Evolutionary conservation across 2,329 filamentous ascomycete genomes (phyloP).

Genomic region (Trichothecium sympodiale): DNA sequence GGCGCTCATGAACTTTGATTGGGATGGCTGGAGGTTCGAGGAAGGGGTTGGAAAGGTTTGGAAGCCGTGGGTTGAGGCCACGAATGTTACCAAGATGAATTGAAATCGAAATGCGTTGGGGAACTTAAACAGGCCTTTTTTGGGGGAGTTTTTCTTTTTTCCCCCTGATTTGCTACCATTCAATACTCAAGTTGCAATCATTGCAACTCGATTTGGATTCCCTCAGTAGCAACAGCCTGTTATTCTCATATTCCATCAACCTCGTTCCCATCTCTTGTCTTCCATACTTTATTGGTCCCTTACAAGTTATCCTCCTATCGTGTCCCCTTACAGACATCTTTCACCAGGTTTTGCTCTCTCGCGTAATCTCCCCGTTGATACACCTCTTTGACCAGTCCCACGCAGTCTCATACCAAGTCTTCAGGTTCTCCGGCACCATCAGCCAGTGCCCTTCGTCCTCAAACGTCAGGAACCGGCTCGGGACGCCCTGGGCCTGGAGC

Average conservation of each 20-base stretch:
- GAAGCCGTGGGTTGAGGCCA: conserved; percentile 36
- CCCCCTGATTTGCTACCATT: too few species aligned
- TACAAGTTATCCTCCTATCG: not conserved
- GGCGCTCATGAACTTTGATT: conserved; percentile 34
- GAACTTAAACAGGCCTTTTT: too few species aligned
- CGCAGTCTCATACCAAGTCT: conserved; percentile 59
- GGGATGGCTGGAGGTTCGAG: conserved; percentile 33
- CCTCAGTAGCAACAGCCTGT: too few species aligned
- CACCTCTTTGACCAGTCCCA: conserved; percentile 56
- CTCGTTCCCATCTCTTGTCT: too few species aligned
- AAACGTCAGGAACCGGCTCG: conserved; percentile 61
- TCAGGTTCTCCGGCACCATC: conserved; percentile 54
- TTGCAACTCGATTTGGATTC: too few species aligned
- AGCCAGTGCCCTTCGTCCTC: conserved; percentile 66
- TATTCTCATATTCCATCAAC: too few species aligned
- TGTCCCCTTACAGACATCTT: conserved; percentile 9
- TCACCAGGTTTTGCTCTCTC: conserved; percentile 10
- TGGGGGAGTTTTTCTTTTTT: too few species aligned
- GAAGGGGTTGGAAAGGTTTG: conserved; percentile 34
- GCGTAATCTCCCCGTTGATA: conserved; percentile 9
- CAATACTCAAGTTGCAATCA: too few species aligned
- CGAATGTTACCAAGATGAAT: conserved; percentile 13
- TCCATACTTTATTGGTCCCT: too few species aligned
- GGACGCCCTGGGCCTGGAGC: conserved; percentile 54
- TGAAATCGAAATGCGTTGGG: not conserved